phyloP scores from a whole-genome alignment of 768 basidiomycete species.

The Megacollybia marginata region DNA sequence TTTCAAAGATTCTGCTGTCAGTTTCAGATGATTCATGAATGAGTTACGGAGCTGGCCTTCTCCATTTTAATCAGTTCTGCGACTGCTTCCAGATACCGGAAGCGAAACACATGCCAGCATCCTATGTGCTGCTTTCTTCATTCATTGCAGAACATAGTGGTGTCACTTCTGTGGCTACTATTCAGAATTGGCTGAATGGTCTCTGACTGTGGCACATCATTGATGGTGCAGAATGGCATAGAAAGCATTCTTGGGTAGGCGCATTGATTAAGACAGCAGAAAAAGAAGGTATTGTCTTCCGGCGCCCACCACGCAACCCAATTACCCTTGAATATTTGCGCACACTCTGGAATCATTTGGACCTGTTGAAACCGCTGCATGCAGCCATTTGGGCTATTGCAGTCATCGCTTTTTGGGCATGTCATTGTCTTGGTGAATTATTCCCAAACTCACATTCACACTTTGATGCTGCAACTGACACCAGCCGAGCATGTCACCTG shows the following conservation, averaged over 20 bases:
- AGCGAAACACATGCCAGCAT: not conserved
- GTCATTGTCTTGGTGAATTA: no score
- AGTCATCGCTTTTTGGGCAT: no score
- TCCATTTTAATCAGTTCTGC: no score
- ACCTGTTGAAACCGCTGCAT: not conserved
- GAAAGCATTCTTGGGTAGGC: no score
- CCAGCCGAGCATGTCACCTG: no score
- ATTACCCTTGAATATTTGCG: no score
- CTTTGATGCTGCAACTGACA: no score
- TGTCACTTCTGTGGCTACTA: not conserved
- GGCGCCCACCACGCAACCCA: no score
- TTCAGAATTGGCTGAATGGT: no score
- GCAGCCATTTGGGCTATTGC: no score
- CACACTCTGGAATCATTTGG: not conserved
- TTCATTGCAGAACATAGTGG: conserved; percentile 13
- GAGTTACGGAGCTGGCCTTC: conserved; percentile 19
- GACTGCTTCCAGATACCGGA: conserved; percentile 10
- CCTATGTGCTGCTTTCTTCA: conserved; percentile 10
- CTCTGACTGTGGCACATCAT: conserved; percentile 5
- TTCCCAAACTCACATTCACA: no score
- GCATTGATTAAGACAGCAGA: no score
- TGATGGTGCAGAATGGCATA: conserved; percentile 3
- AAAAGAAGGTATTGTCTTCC: not conserved
- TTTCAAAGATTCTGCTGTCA: not conserved
- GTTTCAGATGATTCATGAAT: conserved; percentile 5